Base-by-base conservation (phyloP, 2,329 filamentous ascomycete genomes). In the Truncatella angustata region DNA sequence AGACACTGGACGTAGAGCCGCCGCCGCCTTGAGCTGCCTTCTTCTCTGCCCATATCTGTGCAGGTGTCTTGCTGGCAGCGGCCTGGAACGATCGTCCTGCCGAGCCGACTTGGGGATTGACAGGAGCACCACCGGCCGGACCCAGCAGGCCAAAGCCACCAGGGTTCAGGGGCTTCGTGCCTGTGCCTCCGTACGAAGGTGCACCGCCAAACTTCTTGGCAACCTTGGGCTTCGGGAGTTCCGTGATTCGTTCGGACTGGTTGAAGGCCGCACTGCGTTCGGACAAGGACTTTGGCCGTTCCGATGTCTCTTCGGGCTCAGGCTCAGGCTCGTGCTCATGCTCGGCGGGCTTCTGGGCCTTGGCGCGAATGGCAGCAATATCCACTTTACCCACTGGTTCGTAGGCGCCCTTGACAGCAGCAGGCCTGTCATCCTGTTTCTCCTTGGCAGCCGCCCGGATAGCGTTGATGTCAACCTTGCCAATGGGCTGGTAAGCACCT, bases 301-400 rank as follows among this genome's bases (percentile, higher is more conserved):
- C 76, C 12, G 80, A 73, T 14, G 70, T 66, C 26, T 76, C 72
- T 40, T 66, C 60, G n/a, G n/a, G n/a, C n/a, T n/a, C n/a, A n/a
- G n/a, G n/a, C n/a, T n/a, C n/a, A n/a, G n/a, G n/a, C 39, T 64
- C 64, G 35, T 73, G 70, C 43, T 62, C 56, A n/a, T 60, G 28
- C 26, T 67, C 62, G 26, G 72, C 67, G 44, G 81, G 81, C 58
- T 84, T 87, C 70, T 94, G 89, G 5, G 91, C 87, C 70, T 84
- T 87, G 20, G 93, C 87, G 58, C 90, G 85, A 65, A 99, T 97
- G 20, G 93, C 92, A 39, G 90, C 90, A 70, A 99, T 97, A 61
- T 99, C 94, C 9, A 99, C 93, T 73, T 97, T 97, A 43, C 94
- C 94, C 18, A 97, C 79, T 2, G 94, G 94, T 70, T 97, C 89